These are phyloP conservation scores for Ammopiptanthus mongolicus DNA, from an alignment of 306 rosid genomes.

Conservation along the genomic window DNA sequence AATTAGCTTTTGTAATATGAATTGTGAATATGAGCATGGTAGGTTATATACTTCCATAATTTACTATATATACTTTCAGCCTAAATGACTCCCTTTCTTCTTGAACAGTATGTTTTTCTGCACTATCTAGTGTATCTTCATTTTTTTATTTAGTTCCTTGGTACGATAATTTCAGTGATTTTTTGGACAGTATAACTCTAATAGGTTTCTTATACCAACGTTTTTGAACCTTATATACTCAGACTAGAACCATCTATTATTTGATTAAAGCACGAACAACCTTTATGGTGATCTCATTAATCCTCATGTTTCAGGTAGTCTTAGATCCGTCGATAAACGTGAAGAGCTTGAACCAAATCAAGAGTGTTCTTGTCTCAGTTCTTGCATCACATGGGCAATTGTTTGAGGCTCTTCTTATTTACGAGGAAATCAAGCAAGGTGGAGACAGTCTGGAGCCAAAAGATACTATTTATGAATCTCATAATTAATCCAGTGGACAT, in stretches of 20 bases:
- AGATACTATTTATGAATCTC: slow-evolving; percentile 47
- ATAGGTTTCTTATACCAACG: background rate
- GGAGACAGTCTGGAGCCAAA: slow-evolving; percentile 52
- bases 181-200: background rate
- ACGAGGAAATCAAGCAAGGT: slow-evolving; percentile 53
- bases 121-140: background rate
- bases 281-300: background rate
- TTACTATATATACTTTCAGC: background rate
- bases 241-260: slow-evolving; percentile 5
- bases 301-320: slow-evolving; percentile 38
- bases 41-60: background rate
- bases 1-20: background rate
- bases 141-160: background rate
- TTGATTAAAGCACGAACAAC: background rate
- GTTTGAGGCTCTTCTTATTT: slow-evolving; percentile 50
- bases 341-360: slow-evolving; percentile 48
- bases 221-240: background rate
- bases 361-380: slow-evolving; percentile 54
- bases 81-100: background rate
- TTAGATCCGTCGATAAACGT: slow-evolving; percentile 43
- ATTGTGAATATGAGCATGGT: background rate
- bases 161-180: background rate
- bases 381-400: slow-evolving; percentile 62
- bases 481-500: background rate
- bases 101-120: background rate